Percentiles rank a stretch among this genome's conserved stretches.
Conservation (phyloP, 2,329 filamentous ascomycete genomes). For the Phialophora chinensis region DNA sequence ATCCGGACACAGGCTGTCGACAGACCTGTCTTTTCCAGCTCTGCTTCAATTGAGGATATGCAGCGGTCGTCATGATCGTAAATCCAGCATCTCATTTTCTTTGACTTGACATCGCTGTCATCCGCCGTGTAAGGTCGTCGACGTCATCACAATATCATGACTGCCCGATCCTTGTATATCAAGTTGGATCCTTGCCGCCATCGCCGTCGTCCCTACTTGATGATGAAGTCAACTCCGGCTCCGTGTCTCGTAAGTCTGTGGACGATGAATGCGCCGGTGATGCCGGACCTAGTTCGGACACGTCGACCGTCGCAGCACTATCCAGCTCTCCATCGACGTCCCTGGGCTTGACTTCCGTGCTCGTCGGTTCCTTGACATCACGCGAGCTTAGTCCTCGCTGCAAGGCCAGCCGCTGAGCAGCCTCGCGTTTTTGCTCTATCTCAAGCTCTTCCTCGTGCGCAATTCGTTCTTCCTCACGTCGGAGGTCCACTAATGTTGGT, state of each 20-base stretch:
- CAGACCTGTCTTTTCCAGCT: not conserved
- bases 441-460: constrained; percentile 62
- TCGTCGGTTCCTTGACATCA: constrained; percentile 9
- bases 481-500: constrained; percentile 61
- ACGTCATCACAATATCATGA: not conserved
- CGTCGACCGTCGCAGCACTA: not conserved
- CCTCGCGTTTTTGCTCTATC: constrained; percentile 59
- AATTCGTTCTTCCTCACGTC: constrained; percentile 62
- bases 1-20: not conserved
- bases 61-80: not conserved
- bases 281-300: constrained; percentile 5
- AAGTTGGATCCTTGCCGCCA: constrained; percentile 25
- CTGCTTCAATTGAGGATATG: not conserved
- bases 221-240: not conserved
- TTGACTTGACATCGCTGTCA: not conserved
- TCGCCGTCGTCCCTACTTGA: not conserved
- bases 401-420: constrained; percentile 61
- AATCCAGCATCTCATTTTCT: not conserved
- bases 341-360: constrained; percentile 20
- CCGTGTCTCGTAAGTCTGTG: not conserved
- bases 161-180: not conserved
- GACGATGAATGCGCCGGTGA: not conserved
- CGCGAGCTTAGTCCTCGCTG: constrained; percentile 52
- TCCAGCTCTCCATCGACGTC: not conserved
- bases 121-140: not conserved